phyloP scores from a whole-genome alignment of 2,329 filamentous ascomycete genomes.

The Zalaria sp. region DNA sequence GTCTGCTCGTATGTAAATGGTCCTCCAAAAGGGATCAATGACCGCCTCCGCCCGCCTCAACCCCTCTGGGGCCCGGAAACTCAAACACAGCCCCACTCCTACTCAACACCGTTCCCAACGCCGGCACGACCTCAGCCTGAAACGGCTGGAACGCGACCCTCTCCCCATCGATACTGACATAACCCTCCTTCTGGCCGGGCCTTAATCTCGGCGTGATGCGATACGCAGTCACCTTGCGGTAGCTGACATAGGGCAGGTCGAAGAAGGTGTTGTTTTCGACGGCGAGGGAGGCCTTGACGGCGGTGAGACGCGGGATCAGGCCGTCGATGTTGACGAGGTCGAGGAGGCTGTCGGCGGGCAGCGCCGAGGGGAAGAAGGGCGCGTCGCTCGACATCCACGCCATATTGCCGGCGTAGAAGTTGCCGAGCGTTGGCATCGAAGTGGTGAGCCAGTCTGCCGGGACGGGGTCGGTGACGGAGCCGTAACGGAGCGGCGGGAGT shows the following conservation, averaged over 20 bases:
- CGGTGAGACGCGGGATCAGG: slow-evolving; percentile 51
- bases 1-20: no score
- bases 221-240: slow-evolving; percentile 79
- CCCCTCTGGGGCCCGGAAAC: slow-evolving; percentile 22
- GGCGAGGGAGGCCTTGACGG: slow-evolving; percentile 55
- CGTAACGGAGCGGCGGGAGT: slow-evolving; percentile 63
- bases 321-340: slow-evolving; percentile 75
- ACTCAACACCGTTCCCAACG: slow-evolving; percentile 72
- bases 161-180: slow-evolving; percentile 92
- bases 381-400: slow-evolving; percentile 76
- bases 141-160: slow-evolving; percentile 74
- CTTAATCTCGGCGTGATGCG: slow-evolving; percentile 52
- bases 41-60: no score
- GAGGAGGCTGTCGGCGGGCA: slow-evolving; percentile 72
- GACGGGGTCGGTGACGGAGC: slow-evolving; percentile 63
- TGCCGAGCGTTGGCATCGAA: slow-evolving; percentile 66
- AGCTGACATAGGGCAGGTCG: slow-evolving; percentile 61
- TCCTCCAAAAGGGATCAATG: no score
- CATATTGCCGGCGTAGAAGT: slow-evolving; percentile 94
- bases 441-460: slow-evolving; percentile 64
- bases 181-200: slow-evolving; percentile 50
- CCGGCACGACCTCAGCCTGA: slow-evolving; percentile 76
- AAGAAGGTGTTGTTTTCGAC: slow-evolving; percentile 66
- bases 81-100: slow-evolving; percentile 62
- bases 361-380: slow-evolving; percentile 75